Conservation (phyloP, 176 grass and related monocot species). For the Ensete ventricosum region DNA sequence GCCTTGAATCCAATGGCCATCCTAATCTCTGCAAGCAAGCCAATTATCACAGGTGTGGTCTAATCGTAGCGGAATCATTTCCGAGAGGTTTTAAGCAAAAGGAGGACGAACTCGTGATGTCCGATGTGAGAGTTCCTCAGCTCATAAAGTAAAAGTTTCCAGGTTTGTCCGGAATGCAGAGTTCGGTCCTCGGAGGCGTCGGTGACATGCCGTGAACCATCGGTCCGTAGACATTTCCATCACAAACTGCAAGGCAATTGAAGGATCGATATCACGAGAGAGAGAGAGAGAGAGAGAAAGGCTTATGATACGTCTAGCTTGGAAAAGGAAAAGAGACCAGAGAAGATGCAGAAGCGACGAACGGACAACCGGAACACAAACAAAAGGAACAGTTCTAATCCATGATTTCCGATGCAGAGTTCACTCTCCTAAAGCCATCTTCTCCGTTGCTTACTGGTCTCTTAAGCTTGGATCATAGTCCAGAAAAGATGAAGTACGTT, state of each 20-base stretch:
- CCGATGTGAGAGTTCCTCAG: slow-evolving; percentile 21
- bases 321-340: not conserved
- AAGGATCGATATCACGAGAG: not conserved
- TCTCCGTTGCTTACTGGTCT: not conserved
- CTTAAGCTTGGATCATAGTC: not conserved
- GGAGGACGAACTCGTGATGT: slow-evolving; percentile 1
- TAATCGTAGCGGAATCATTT: not conserved
- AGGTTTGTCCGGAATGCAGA: not conserved
- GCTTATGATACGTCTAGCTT: not conserved
- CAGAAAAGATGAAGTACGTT: not conserved
- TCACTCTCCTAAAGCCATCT: no score
- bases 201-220: not conserved
- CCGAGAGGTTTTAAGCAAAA: not conserved
- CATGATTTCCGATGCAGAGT: no score
- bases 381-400: no score
- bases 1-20: not conserved
- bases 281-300: not conserved
- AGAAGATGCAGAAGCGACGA: no score
- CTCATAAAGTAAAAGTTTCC: not conserved
- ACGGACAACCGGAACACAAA: no score
- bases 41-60: not conserved
- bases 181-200: no score
- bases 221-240: not conserved
- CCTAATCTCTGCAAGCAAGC: not conserved
- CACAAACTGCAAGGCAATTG: not conserved